Evolutionary conservation across 148 eudicot species (phyloP), one percentile per base, ranked within the genome.

Genomic region (Polygonum maritimum): DNA sequence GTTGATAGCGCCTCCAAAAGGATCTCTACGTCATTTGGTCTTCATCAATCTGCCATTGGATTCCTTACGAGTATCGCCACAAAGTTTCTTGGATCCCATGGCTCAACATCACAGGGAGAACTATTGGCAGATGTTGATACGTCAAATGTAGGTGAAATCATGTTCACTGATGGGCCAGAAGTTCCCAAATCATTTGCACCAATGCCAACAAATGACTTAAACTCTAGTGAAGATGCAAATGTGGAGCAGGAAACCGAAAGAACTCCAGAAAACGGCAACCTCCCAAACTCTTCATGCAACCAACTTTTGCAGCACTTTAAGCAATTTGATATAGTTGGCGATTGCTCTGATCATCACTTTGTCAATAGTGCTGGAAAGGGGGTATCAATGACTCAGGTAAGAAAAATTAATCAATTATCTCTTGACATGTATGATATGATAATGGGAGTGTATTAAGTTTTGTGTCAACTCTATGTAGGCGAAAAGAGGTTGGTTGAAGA

Each of bases 341-440:
- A 80, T 82, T 87, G 87, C 78, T 89, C 85, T 44, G 97, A 91
- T 75, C 98, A 96, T 86, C 98, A 89, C 88, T 96, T 92, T 79
- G 85, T 82, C 71, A 82, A 85, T 72, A 78, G 87, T 73, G 78
- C 82, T 73, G 86, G 82, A 55, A 87, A 89, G 79, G 88, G 81
- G 80, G 65, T 75, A 58, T 51, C 76, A 57, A 82, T 75, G 70
- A 80, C 87, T 40, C 98, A 87, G 98, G 99, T 85, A 78, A 75
- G 87, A 18, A 48, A 35, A 35, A 38, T 62, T 51, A 67, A 40
- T 44, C 41, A 77, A 6, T 35, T 14, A 4, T 14, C 11, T 14
- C 33, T 13, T 72, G 33, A 13, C 6, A 18, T 71, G 44, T 72
- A 44, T 35, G 71, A 38, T 14, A 31, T 15, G 6, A 67, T 67